Evolutionary conservation across 306 rosid genomes (phyloP).

Genomic region (peach (Prunus persica)): DNA sequence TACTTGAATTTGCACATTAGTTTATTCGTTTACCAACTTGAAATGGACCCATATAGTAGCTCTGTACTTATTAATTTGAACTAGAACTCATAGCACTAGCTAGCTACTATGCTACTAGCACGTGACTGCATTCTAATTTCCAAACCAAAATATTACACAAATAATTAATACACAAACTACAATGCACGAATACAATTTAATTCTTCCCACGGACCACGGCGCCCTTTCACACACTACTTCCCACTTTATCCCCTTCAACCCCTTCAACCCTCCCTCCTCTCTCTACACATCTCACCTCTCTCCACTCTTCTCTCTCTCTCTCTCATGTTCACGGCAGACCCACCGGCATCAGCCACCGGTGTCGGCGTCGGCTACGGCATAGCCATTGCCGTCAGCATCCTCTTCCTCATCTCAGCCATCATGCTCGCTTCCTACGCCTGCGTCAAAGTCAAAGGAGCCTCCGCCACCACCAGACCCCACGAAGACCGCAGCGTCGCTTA

Average conservation of each 20-base stretch:
- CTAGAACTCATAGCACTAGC: too few species aligned
- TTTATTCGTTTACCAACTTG: too few species aligned
- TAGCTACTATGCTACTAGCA: too few species aligned
- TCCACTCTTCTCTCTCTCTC: neutral
- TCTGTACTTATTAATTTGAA: too few species aligned
- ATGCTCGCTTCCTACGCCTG: constrained; percentile 66
- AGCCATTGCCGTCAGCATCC: constrained; percentile 66
- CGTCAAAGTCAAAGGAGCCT: constrained; percentile 36
- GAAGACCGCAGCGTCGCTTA: neutral
- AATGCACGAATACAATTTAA: too few species aligned
- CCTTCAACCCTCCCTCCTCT: neutral
- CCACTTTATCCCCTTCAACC: neutral
- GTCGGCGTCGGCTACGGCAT: constrained; percentile 67
- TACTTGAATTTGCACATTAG: too few species aligned
- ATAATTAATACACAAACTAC: too few species aligned
- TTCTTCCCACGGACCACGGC: too few species aligned
- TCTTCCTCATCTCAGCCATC: constrained; percentile 64
- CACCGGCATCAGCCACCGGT: constrained; percentile 42
- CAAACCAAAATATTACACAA: too few species aligned
- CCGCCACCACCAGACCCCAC: neutral
- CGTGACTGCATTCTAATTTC: too few species aligned
- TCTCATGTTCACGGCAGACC: constrained; percentile 39
- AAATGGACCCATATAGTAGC: too few species aligned
- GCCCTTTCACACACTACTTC: too few species aligned
- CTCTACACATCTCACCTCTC: neutral